Base-by-base conservation (phyloP, 805 yeast genomes). In the Monosporozyma aerobia region DNA sequence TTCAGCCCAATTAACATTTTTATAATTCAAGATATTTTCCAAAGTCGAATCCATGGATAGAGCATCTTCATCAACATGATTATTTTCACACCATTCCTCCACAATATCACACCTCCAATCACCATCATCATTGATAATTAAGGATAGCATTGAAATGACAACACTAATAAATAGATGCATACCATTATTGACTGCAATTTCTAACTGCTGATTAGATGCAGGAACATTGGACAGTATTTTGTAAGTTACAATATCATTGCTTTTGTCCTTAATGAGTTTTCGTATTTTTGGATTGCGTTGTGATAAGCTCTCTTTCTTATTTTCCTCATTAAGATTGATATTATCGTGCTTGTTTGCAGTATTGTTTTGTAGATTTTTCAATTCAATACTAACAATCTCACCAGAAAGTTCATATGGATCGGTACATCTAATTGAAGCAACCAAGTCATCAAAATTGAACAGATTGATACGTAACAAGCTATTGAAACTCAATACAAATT, bases 1-100 rank as follows among this genome's bases (percentile, higher is more conserved):
- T 22, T 85, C 94, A 55, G 81, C 79, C 97, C 97, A 92, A 9
- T 81, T 67, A 0, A 72, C 69, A 40, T 81, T 80, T 52, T 82
- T 72, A 65, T 80, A 77, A 53, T 81, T 78, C 59, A 85, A 47
- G 51, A 68, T 59, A 49, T 67, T 67, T 50, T 71, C 67, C 16
- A 69, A 67, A 5, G 49, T 50, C 19, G 48, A 51, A n/a, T 60
- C 64, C n/a, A 51, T 33, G 13, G 52, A 49, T 13, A 51, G 35
- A 16, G 41, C 51, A 3, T 27, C 35, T 14, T 54, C 51, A 27
- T 47, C 55, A 14, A 53, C 55, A 5, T 58, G 62, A 13, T 54
- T 51, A 10, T 53, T 54, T 9, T 47, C 58, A 43, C 55, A 49
- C 69, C 69, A 65, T 30, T 61, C 58, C 10, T 61, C 63, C 14